Base-by-base conservation (phyloP, 2,329 filamentous ascomycete genomes). In the Aaosphaeria arxii region DNA sequence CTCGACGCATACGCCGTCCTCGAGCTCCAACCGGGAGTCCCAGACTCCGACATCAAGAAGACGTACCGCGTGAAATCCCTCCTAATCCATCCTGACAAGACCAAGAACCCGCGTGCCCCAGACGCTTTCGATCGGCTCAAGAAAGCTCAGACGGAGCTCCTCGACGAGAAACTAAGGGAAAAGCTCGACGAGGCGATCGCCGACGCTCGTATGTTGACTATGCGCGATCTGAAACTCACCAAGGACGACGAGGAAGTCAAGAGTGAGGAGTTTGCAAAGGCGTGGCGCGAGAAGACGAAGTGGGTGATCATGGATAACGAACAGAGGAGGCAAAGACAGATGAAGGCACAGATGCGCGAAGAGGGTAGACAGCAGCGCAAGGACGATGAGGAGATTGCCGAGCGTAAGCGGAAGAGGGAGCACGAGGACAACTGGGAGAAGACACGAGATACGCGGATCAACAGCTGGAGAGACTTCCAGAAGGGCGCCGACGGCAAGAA, bases 81-180 rank as follows among this genome's bases (percentile, higher is more conserved):
- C 48, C 85, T 99, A 43, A 97, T 99, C 76, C 94, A 99, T 77
- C 94, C 94, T 5, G 94, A 99, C 77, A 99, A 99, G 73, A 96
- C 94, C 48, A 85, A 85, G 64, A 97, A 99, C 67, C 87, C 90
- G 0, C 82, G 79, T 43, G 94, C 94, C 0, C 92, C 94, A 4
- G 94, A 97, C 63, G 94, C 94, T 56, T 99, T 99, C 67, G 94
- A 99, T 73, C 86, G 92, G 7, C 81, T 99, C 30, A 96, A 96
- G 66, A 96, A 97, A 73, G 94, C 94, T 0, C 91, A 97, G 67
- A 88, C 85, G 2, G 84, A 89, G 61, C 82, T 99, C 4, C 87
- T 95, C 77, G 94, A 99, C 71, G 92, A 97, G 76, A 96, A 96
- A 74, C 82, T 89, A 66, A 90, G 94, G 51, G 83, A 81, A 53